Percentiles rank a stretch among this genome's conserved stretches.
These are phyloP conservation scores for Dysphania ambrosioides DNA, from an alignment of 148 eudicot genomes.

Conservation along the genomic window DNA sequence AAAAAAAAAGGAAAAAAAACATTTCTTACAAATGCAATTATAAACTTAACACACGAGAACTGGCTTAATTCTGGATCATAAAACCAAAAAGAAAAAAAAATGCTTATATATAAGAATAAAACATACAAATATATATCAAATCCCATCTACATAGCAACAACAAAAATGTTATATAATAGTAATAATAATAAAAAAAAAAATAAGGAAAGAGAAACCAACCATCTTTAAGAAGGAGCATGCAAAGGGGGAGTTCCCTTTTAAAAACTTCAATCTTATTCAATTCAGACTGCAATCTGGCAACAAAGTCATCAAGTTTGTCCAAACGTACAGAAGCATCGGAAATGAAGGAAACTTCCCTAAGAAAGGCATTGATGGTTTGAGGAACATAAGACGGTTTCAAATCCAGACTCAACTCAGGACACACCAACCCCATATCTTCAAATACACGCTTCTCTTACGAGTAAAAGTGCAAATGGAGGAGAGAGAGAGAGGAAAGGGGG, in stretches of 20 bases:
- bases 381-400: constrained; percentile 39
- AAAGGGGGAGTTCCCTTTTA: constrained; percentile 67
- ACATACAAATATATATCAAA: too few relatives aligned
- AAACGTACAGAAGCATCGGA: constrained; percentile 32
- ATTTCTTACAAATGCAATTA: neutral
- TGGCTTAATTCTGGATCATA: too few relatives aligned
- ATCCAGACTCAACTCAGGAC: constrained; percentile 47
- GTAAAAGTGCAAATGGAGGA: neutral
- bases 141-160: neutral
- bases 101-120: too few relatives aligned
- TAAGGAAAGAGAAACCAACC: constrained; percentile 38
- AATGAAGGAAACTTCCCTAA: constrained; percentile 38
- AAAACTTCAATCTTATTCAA: constrained; percentile 59
- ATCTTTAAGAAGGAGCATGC: constrained; percentile 57
- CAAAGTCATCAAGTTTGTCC: constrained; percentile 42
- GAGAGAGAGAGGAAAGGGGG: too few relatives aligned
- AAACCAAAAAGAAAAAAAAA: too few relatives aligned
- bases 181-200: neutral
- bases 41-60: too few relatives aligned
- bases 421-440: constrained; percentile 46
- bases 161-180: neutral
- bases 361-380: constrained; percentile 34
- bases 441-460: too few relatives aligned
- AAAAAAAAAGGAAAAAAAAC: too few relatives aligned
- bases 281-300: constrained; percentile 50